Evolutionary conservation across 495 filamentous ascomycete genomes (phyloP), one percentile per base, ranked within the genome.

Genomic region (Penicillium canescens): DNA sequence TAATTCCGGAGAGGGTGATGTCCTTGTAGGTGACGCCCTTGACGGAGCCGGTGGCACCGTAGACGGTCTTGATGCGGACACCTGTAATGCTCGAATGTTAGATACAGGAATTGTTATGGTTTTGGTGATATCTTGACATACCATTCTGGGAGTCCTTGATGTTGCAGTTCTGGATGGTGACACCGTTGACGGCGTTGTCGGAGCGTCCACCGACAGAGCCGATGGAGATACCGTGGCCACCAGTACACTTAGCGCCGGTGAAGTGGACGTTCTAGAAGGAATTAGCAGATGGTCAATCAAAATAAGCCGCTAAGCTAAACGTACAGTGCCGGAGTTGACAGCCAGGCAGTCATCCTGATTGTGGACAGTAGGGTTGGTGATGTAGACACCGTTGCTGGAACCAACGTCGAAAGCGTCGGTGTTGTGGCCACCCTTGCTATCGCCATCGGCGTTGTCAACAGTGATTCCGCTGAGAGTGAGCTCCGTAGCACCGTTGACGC

Each of bases 271-370:
- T 31, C 28, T 31, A 31, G 28, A 31, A 2, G 28, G 28, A 8
- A 10, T 31, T 10, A 31, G 28, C 8, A 8, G 9, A 31, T 31
- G 8, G 2, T 31, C 9, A 2, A 31, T 9, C 28, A 31, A 7
- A 9, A 31, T 10, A 8, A 7, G 7, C 28, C 2, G 6, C 2
- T 31, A 7, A 7, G 0, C 4, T 31, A 31, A 4, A 31, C 28
- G 9, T 46, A 54, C 34, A 24, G 56, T 58, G 33, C 56, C 56
- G 28, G 50, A 54, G 9, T 50, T 87, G 56, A 87, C 63, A 13
- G 84, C 84, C 13, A 86, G 62, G 57, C 84, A 87, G 62, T 87
- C 84, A 57, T 86, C 84, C 66, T 87, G 84, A 61, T 82, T 86
- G 49, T 80, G 71, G 2, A 86, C 75, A 24, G 60, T 78, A 12